Percentiles rank a stretch among this genome's conserved stretches.
Conservation (phyloP, 2,329 filamentous ascomycete species). For the Sporothrix phasma region DNA sequence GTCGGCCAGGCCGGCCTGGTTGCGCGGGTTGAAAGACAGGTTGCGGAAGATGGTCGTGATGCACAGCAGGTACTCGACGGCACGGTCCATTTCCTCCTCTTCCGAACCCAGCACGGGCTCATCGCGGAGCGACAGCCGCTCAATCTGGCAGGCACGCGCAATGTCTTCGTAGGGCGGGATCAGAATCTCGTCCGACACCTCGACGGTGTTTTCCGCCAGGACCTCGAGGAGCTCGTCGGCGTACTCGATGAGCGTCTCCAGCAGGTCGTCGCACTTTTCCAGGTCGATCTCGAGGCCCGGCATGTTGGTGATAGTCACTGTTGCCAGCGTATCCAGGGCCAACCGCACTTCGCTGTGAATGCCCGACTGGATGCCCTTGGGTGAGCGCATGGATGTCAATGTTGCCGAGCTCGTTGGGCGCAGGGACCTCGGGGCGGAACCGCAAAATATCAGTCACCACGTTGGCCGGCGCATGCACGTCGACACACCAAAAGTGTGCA, state of each 20-base stretch:
- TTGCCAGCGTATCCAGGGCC: conserved; percentile 73
- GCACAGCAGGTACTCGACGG: conserved; percentile 78
- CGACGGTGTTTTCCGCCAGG: conserved; percentile 72
- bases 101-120: conserved; percentile 62
- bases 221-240: conserved; percentile 80
- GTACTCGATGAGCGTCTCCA: conserved; percentile 82
- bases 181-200: conserved; percentile 78
- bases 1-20: conserved; percentile 65
- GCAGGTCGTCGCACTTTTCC: conserved; percentile 71
- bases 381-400: conserved; percentile 87
- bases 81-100: conserved; percentile 74
- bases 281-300: conserved; percentile 58
- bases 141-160: conserved; percentile 63
- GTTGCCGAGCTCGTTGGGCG: conserved; percentile 66
- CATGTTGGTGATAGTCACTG: conserved; percentile 52
- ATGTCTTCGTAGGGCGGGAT: conserved; percentile 83
- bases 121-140: conserved; percentile 63
- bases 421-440: conserved; percentile 65
- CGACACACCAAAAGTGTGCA: conserved; percentile 59
- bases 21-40: conserved; percentile 70
- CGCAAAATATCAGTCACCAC: conserved; percentile 57
- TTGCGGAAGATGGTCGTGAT: conserved; percentile 90
- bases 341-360: conserved; percentile 83
- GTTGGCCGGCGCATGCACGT: conserved; percentile 53
- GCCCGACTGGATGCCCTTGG: conserved; percentile 79